Percentiles rank a stretch among this genome's conserved stretches.
Evolutionary conservation across 2,329 filamentous ascomycete species (phyloP).

Genomic region (Neonectria sp.): DNA sequence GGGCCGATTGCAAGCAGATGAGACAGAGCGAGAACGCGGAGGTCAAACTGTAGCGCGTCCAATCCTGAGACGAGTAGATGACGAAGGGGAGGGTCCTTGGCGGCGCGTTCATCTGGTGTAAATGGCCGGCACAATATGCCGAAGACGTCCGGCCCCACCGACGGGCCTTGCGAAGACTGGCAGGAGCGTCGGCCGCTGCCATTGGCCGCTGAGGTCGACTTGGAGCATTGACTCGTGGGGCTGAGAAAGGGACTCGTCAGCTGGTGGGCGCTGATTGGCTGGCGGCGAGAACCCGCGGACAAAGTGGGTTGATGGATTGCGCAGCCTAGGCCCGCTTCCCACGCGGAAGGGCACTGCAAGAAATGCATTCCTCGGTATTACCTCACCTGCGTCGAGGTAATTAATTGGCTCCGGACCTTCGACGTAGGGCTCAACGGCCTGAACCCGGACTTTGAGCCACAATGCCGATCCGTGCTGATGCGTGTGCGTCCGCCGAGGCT

Average conservation of each 20-base stretch:
- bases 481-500: too few species aligned
- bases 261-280: conserved; percentile 50
- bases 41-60: neutral
- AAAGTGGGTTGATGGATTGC: conserved; percentile 40
- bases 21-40: neutral
- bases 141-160: conserved; percentile 33
- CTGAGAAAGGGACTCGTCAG: conserved; percentile 54
- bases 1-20: neutral
- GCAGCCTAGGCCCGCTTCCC: conserved; percentile 26
- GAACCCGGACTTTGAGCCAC: neutral
- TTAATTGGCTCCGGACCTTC: neutral
- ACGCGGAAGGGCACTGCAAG: neutral
- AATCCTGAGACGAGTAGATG: conserved; percentile 1
- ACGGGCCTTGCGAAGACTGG: neutral
- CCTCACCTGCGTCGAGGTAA: neutral
- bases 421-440: neutral
- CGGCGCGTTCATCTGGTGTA: conserved; percentile 25
- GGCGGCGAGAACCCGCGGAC: neutral
- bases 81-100: conserved; percentile 13
- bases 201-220: neutral
- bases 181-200: neutral
- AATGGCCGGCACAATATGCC: conserved; percentile 37
- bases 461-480: neutral
- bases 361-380: neutral
- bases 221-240: conserved; percentile 23